Evolutionary conservation across 202 grass and related monocot species (phyloP), one percentile per base, ranked within the genome.

Genomic region (Panicum hallii): DNA sequence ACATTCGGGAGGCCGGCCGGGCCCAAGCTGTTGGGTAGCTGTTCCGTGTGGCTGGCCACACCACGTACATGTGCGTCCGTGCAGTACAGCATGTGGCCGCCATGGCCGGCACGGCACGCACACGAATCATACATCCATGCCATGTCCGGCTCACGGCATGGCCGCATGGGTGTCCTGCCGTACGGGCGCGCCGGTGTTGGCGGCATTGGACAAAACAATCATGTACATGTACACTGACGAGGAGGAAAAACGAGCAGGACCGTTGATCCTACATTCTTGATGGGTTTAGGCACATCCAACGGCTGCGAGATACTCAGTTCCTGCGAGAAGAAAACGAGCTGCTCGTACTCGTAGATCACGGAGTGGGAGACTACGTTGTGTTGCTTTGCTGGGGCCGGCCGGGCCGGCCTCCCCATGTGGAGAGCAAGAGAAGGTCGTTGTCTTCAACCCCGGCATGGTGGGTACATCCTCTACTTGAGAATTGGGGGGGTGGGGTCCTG

Each of bases 341-440:
- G 3, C 3, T 0, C 3, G 13, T 26, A 26, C 47, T 75, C 11
- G 38, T 56, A 17, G 6, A 32, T 23, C 55, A 58, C 1, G 26
- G 79, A 52, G 65, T 70, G 65, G 83, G 13, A 9, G 42, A 11
- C 63, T 40, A 36, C 46, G 83, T 47, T 14, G 4, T 22, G 75
- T 64, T 64, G 75, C 84, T 79, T 72, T 86, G 76, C 1, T 55
- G 56, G 75, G 34, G 34, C 34, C 34, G 75, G 75, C 70, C 56
- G 75, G 34, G 34, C 34, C 34, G 75, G 75, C 70, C 56, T 79
- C 6, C 55, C 56, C 84, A 86, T 67, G 75, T 85, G 83, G 38
- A 43, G 14, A 40, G n/a, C 55, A 78, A 65, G 53, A 54, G 52
- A 48, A 71, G 66, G 42, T 62, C 44, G 23, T 52, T 70, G 44